These are phyloP conservation scores for Diplotaxis tenuifolia DNA, from an alignment of 345 rosid species.

Conservation along the genomic window DNA sequence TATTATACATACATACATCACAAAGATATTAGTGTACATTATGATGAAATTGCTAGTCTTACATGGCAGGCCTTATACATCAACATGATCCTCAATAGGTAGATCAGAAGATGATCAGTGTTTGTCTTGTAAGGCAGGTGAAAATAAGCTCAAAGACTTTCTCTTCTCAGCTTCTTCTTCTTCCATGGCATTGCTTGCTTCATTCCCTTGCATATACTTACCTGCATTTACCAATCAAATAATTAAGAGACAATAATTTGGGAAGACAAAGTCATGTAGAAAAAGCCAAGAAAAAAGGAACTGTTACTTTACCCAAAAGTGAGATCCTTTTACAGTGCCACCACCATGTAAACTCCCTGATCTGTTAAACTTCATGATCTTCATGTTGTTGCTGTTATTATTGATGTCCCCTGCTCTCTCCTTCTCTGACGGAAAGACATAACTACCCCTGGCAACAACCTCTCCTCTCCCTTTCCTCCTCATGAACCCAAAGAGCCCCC, in stretches of 20 bases:
- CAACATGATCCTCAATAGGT: background rate
- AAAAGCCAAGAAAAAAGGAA: background rate
- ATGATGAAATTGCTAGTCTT: slow-evolving; percentile 20
- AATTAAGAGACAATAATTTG: background rate
- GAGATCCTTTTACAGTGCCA: slow-evolving; percentile 45
- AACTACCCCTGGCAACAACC: slow-evolving; percentile 46
- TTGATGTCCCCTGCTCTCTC: slow-evolving; percentile 39
- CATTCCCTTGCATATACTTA: slow-evolving; percentile 54
- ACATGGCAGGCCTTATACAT: slow-evolving; percentile 7
- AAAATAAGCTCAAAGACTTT: slow-evolving; percentile 23
- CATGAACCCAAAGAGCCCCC: slow-evolving; percentile 49
- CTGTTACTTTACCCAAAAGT: slow-evolving; percentile 61
- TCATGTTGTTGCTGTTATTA: slow-evolving; percentile 17
- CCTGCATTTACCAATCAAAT: slow-evolving; percentile 44
- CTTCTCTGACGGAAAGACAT: slow-evolving; percentile 55
- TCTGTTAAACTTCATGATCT: slow-evolving; percentile 43
- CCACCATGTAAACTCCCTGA: slow-evolving; percentile 42
- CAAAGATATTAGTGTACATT: slow-evolving; percentile 18
- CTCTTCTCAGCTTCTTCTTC: slow-evolving; percentile 50
- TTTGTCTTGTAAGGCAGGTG: background rate
- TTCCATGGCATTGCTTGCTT: slow-evolving; percentile 69
- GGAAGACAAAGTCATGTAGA: slow-evolving; percentile 5
- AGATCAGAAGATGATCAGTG: slow-evolving; percentile 13
- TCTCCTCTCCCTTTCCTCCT: slow-evolving; percentile 49
- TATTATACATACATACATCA: background rate